A percentile compares a stretch with the other conserved stretches of the same genome.
Evolutionary conservation across 2,329 filamentous ascomycete genomes (phyloP).

Genomic region (Fusarium anguioides): DNA sequence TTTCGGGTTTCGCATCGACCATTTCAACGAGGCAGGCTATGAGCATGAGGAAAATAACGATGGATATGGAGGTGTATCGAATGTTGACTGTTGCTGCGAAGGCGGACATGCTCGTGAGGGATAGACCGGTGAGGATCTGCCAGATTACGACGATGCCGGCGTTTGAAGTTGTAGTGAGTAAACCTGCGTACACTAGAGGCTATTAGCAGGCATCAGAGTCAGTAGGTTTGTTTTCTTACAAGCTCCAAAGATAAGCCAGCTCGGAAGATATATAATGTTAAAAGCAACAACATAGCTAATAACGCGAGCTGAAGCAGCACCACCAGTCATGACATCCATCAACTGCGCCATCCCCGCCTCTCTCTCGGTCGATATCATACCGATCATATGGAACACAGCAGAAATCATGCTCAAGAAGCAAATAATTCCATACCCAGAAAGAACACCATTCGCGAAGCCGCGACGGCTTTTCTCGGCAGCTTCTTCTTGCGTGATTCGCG

Average conservation of each 20-base stretch:
- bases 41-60: not conserved
- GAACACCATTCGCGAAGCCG: not conserved
- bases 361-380: constrained; percentile 81
- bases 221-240: not conserved
- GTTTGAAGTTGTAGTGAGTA: not conserved
- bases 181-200: constrained; percentile 58
- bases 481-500: not conserved
- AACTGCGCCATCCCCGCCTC: constrained; percentile 84
- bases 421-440: not conserved
- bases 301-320: constrained; percentile 72
- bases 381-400: constrained; percentile 47
- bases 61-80: not conserved
- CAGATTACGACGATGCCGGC: not conserved
- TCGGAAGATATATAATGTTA: constrained; percentile 77
- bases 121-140: not conserved
- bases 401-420: constrained; percentile 15
- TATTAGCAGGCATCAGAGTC: not conserved
- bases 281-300: constrained; percentile 80
- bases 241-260: constrained; percentile 67
- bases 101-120: not conserved
- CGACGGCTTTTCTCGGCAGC: not conserved
- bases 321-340: constrained; percentile 87
- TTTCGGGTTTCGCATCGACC: not conserved
- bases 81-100: constrained; percentile 6
- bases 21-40: not conserved